phyloP scores from a whole-genome alignment of 2,329 filamentous ascomycete genomes.

The Xylariales sp. region DNA sequence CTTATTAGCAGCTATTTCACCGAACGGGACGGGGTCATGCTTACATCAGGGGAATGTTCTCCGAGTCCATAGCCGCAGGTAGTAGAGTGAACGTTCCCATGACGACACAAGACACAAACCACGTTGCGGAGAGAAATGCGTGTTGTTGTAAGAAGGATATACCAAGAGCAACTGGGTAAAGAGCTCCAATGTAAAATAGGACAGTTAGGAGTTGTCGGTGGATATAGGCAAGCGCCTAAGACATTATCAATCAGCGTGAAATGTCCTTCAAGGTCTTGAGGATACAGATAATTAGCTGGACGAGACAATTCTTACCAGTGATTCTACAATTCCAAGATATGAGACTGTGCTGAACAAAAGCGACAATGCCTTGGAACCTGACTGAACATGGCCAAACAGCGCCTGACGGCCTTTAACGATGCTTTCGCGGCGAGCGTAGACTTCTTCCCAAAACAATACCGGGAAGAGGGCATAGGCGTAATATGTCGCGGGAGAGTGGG shows the following conservation, averaged over 20 bases:
- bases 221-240: conserved; percentile 84
- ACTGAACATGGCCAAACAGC: conserved; percentile 66
- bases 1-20: conserved; percentile 17
- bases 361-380: conserved; percentile 50
- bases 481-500: conserved; percentile 77
- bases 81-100: conserved; percentile 93
- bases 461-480: conserved; percentile 93
- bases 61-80: conserved; percentile 73
- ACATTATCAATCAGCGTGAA: background rate
- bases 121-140: conserved; percentile 58
- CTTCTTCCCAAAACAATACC: conserved; percentile 93
- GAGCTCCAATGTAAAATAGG: conserved; percentile 69
- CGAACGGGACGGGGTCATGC: too few species aligned
- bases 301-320: conserved; percentile 62
- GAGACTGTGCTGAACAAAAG: conserved; percentile 59
- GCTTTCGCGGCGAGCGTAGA: conserved; percentile 72
- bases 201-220: conserved; percentile 81
- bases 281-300: too few species aligned
- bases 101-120: conserved; percentile 69
- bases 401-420: conserved; percentile 61
- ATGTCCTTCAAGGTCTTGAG: too few species aligned
- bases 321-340: conserved; percentile 74
- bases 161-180: conserved; percentile 78
- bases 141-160: conserved; percentile 66
- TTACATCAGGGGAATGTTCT: conserved; percentile 53